phyloP scores from a whole-genome alignment of 352 stramenopile species.

The Elongisporangium undulatum region DNA sequence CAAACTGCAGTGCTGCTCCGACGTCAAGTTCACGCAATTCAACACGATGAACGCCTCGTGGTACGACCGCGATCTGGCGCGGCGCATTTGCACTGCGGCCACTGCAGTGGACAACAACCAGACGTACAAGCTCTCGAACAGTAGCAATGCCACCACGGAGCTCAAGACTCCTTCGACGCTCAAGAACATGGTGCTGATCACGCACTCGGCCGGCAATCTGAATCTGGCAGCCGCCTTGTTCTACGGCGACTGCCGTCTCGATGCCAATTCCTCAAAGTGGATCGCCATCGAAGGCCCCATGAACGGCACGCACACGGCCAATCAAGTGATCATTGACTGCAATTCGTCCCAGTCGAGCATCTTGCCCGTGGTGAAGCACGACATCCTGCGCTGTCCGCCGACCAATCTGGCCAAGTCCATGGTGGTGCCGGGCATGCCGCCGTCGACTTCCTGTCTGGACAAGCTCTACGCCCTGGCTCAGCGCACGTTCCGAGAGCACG shows the following conservation, averaged over 20 bases:
- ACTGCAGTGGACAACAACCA: slow-evolving; percentile 6
- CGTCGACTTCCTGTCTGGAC: slow-evolving; percentile 10
- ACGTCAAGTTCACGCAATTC: slow-evolving; percentile 26
- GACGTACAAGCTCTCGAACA: slow-evolving; percentile 12
- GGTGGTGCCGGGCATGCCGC: slow-evolving; percentile 8
- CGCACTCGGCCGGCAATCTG: slow-evolving; percentile 39
- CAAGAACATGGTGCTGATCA: slow-evolving; percentile 21
- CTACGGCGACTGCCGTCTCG: slow-evolving; percentile 21
- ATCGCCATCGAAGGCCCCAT: slow-evolving; percentile 33
- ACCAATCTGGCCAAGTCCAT: slow-evolving; percentile 21
- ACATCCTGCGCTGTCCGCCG: slow-evolving; percentile 20
- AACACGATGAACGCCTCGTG: slow-evolving; percentile 22
- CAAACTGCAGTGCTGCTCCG: slow-evolving; percentile 18
- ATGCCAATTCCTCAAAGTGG: slow-evolving; percentile 24
- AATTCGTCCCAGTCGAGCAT: slow-evolving; percentile 4
- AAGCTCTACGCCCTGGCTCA: slow-evolving; percentile 16
- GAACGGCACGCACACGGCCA: slow-evolving; percentile 16
- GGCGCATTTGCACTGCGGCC: slow-evolving; percentile 16
- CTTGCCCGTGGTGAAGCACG: slow-evolving; percentile 6
- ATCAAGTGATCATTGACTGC: slow-evolving; percentile 13
- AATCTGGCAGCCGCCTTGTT: slow-evolving; percentile 21
- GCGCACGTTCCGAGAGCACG: slow-evolving; percentile 9
- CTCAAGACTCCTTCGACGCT: background rate
- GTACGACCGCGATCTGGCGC: slow-evolving; percentile 18
- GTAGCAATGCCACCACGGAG: background rate